Evolutionary conservation across 805 yeast species (phyloP), one percentile per base, ranked within the genome.

Genomic region (Debaryomyces tyrocola): DNA sequence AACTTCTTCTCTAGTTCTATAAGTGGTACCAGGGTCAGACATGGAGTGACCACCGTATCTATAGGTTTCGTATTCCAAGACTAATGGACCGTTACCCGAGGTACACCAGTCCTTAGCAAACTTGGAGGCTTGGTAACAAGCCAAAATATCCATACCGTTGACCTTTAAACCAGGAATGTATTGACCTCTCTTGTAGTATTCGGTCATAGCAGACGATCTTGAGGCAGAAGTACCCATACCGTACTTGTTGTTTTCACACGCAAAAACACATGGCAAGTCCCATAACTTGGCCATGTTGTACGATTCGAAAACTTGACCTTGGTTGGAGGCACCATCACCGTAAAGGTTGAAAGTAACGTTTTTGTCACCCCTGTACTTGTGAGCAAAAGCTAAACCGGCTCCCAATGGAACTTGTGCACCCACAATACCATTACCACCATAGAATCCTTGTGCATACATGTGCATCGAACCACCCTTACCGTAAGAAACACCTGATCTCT

Each of bases 391-490:
- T 57, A 94, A 79, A 61, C 99, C 99, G 46, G 97, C 90, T 67
- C 99, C 99, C 60, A 94, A 80, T 54, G 99, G 96, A 47, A 94
- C 97, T 77, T 94, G 99, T 44, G 98, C 99, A 69, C 99, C 99
- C 46, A 94, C 99, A 70, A 94, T 94, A 79, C 99, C 99, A 75
- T 94, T 94, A 75, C 99, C 99, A 70, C 99, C 99, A 73, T 86
- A 94, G 80, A 94, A 94, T 51, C 95, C 95, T 40, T 85, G 84
- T 41, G 96, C 88, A 70, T 85, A 94, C 91, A 94, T 88, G 78
- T 94, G 99, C 99, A 94, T 94, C 55, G 99, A 94, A 61, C 99
- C 99, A 78, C 99, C 99, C 75, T 94, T 94, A 77, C 99, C 99
- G 74, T 76, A 85, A 37, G 97, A 87, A 51, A 88, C 95, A 79